phyloP scores from a whole-genome alignment of 208 protist species.

The Sergeia podlipaevii region DNA sequence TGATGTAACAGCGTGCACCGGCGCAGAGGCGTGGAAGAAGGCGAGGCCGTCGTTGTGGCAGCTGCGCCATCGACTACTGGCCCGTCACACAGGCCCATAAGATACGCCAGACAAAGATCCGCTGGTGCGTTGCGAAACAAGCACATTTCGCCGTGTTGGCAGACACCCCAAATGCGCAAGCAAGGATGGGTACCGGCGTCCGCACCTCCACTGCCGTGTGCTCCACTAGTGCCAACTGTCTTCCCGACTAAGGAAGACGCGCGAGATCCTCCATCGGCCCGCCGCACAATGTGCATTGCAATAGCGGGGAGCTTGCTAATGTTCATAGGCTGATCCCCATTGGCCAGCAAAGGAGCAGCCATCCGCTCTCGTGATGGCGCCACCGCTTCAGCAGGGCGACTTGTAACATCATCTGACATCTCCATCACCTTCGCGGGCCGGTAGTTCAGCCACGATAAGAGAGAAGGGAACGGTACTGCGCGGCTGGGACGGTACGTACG shows the following conservation, averaged over 20 bases:
- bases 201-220: slow-evolving; percentile 3
- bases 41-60: neutral
- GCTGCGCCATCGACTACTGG: slow-evolving; percentile 2
- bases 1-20: slow-evolving; percentile 49
- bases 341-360: slow-evolving; percentile 28
- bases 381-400: slow-evolving; percentile 74
- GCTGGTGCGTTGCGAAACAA: slow-evolving; percentile 64
- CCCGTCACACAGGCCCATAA: slow-evolving; percentile 74
- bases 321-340: slow-evolving; percentile 35
- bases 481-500: slow-evolving; percentile 67
- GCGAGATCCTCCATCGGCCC: slow-evolving; percentile 7
- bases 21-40: slow-evolving; percentile 6
- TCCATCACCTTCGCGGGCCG: slow-evolving; percentile 54
- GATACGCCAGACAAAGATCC: slow-evolving; percentile 63
- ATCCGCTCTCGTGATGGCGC: slow-evolving; percentile 72
- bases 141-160: slow-evolving; percentile 68
- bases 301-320: slow-evolving; percentile 61
- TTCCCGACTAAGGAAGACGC: no score
- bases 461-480: slow-evolving; percentile 77
- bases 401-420: slow-evolving; percentile 61
- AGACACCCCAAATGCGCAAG: slow-evolving; percentile 66
- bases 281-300: slow-evolving; percentile 49
- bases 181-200: slow-evolving; percentile 49
- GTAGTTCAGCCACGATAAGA: slow-evolving; percentile 85
- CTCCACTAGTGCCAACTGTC: neutral